Base-by-base conservation (phyloP, 164 flowering plant species). In the Berberis thunbergii region DNA sequence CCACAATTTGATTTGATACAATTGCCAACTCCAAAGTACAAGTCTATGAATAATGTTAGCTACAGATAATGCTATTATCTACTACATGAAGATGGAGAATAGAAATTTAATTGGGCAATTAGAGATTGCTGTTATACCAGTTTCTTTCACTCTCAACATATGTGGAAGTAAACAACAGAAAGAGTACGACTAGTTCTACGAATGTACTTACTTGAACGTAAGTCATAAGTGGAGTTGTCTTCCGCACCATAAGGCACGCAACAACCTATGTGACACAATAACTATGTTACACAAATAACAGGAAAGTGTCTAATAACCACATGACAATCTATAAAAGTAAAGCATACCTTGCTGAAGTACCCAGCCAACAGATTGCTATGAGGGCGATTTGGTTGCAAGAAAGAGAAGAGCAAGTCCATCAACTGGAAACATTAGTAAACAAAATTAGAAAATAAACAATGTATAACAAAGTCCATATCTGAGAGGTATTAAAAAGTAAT, bases 361-460 rank as follows among this genome's bases (percentile, higher is more conserved):
- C 98, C 98, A 67, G 98, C 97, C 71, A 91, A 67, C 74, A 81
- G 78, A 43, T 93, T 73, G 69, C 97, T 86, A 71, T 91, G 98
- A 72, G 83, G 76, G 60, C 85, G 97, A 64, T 78, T 77, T 61
- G 97, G 93, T 70, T 88, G 91, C 91, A 94, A 78, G 75, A 89
- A 94, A 57, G 97, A 89, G 77, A 94, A 94, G 59, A 91, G 93
- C 49, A 94, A 73, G 78, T 91, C 63, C 99, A 94, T 87, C 48
- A 91, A 74, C 99, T 94, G 96, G 40, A 50, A 72, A 39, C 45
- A 53, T 45, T 54, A 65, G 45, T 6, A 75, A 3, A 40, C 5
- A 11, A 41, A 58, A 55, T 66, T 7, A 61, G 54, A 69, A 63
- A 13, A 40, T 11, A 2, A 52, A 48, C 40, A 52, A 57, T 0